phyloP scores from a whole-genome alignment of 1,139 yeast species.

The Debaryomyces coudertii region DNA sequence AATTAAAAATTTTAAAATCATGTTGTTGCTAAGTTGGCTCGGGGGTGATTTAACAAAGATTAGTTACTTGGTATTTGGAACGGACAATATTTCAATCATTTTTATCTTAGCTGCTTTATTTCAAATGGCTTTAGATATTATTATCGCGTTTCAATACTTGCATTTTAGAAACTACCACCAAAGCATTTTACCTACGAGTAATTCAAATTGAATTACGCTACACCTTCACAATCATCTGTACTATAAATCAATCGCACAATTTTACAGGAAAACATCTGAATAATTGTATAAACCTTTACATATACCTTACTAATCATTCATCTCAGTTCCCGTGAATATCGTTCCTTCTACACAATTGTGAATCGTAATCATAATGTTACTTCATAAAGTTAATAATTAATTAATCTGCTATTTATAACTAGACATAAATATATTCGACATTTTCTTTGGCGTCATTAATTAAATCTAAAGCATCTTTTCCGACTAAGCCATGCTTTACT shows the following conservation, averaged over 20 bases:
- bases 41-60: constrained; percentile 86
- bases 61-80: constrained; percentile 70
- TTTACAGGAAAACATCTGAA: too few species aligned
- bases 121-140: constrained; percentile 76
- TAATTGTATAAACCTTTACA: neutral
- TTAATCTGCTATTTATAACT: constrained; percentile 5
- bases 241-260: neutral
- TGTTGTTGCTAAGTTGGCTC: constrained; percentile 80
- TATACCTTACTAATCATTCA: neutral
- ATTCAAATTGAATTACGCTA: neutral
- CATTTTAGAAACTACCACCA: constrained; percentile 41
- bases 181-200: constrained; percentile 11
- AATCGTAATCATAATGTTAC: neutral
- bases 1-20: constrained; percentile 76
- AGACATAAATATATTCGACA: constrained; percentile 61
- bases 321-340: too few species aligned
- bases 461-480: constrained; percentile 56
- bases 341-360: neutral
- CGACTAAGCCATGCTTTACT: constrained; percentile 51
- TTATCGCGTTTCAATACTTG: constrained; percentile 75
- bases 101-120: constrained; percentile 79
- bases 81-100: constrained; percentile 65
- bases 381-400: constrained; percentile 3
- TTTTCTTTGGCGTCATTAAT: constrained; percentile 76
- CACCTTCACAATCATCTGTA: neutral